Percentiles rank a stretch among this genome's conserved stretches.
Conservation (phyloP, 2,329 filamentous ascomycete species). For the Decorospora gaudefroyi region DNA sequence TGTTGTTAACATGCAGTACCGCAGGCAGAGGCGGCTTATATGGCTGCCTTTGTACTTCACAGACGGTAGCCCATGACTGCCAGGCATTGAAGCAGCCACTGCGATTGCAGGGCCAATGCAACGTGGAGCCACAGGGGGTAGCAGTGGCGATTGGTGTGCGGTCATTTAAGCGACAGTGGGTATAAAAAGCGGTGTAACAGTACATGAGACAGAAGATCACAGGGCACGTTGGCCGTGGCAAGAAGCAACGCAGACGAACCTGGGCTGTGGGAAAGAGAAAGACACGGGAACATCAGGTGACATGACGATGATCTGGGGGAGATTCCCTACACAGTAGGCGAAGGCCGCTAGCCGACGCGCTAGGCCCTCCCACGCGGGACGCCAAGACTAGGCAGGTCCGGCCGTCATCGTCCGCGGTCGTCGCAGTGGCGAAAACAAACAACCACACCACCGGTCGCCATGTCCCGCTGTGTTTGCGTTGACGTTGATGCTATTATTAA, state of each 20-base stretch:
- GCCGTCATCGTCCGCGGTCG: no score
- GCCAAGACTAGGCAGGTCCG: no score
- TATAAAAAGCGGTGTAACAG: slow-evolving; percentile 5
- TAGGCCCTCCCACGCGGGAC: no score
- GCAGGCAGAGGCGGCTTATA: slow-evolving; percentile 9
- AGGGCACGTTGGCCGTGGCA: slow-evolving; percentile 4
- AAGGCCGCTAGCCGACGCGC: no score
- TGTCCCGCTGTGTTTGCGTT: no score
- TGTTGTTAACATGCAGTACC: neutral
- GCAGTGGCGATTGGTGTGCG: slow-evolving; percentile 11
- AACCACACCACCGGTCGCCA: no score
- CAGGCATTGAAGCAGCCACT: slow-evolving; percentile 8
- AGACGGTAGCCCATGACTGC: slow-evolving; percentile 6
- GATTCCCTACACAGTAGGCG: no score
- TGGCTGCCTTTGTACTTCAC: slow-evolving; percentile 7
- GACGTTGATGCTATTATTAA: no score
- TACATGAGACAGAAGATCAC: slow-evolving; percentile 5
- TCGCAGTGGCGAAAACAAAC: no score
- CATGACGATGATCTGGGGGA: no score
- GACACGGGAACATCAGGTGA: slow-evolving; percentile 10
- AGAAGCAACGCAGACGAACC: no score
- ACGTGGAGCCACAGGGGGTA: slow-evolving; percentile 10
- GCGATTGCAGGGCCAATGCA: slow-evolving; percentile 11
- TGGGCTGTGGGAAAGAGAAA: no score
- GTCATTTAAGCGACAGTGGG: slow-evolving; percentile 5